phyloP scores from a whole-genome alignment of 805 yeast genomes.

The Candida lessepsii region DNA sequence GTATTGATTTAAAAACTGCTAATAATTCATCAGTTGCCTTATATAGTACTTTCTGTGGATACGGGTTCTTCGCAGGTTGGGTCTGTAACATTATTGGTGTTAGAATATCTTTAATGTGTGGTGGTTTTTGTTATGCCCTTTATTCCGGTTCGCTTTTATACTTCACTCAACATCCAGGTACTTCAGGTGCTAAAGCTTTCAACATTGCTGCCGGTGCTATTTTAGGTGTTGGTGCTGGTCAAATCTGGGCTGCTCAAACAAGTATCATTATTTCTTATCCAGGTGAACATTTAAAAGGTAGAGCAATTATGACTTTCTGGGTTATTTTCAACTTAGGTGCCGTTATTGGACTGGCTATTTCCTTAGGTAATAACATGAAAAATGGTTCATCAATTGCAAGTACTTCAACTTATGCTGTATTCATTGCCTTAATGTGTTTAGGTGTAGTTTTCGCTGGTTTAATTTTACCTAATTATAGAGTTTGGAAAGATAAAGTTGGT shows the following conservation, averaged over 20 bases:
- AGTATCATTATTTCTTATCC: constrained; percentile 58
- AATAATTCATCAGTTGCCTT: constrained; percentile 53
- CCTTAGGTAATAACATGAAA: constrained; percentile 52
- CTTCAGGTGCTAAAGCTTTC: constrained; percentile 39
- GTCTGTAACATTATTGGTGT: constrained; percentile 51
- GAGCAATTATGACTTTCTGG: constrained; percentile 57
- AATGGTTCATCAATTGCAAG: constrained; percentile 35
- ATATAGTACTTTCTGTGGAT: constrained; percentile 53
- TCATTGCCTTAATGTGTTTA: constrained; percentile 48
- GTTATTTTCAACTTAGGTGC: constrained; percentile 61
- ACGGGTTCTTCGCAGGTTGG: constrained; percentile 59
- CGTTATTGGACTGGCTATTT: constrained; percentile 57
- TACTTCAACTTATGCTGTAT: constrained; percentile 55
- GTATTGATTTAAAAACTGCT: constrained; percentile 38
- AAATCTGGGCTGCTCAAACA: constrained; percentile 61
- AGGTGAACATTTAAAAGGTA: constrained; percentile 51
- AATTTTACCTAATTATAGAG: constrained; percentile 50
- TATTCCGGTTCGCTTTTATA: constrained; percentile 53
- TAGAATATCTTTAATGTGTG: constrained; percentile 44
- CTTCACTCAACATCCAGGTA: constrained; percentile 39
- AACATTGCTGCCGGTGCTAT: constrained; percentile 57
- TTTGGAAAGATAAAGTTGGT: constrained; percentile 42
- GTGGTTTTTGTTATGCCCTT: constrained; percentile 55
- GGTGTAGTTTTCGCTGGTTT: constrained; percentile 47
- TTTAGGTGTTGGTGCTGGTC: constrained; percentile 54